phyloP scores from a whole-genome alignment of 2,329 filamentous ascomycete species.

The Capronia americana region DNA sequence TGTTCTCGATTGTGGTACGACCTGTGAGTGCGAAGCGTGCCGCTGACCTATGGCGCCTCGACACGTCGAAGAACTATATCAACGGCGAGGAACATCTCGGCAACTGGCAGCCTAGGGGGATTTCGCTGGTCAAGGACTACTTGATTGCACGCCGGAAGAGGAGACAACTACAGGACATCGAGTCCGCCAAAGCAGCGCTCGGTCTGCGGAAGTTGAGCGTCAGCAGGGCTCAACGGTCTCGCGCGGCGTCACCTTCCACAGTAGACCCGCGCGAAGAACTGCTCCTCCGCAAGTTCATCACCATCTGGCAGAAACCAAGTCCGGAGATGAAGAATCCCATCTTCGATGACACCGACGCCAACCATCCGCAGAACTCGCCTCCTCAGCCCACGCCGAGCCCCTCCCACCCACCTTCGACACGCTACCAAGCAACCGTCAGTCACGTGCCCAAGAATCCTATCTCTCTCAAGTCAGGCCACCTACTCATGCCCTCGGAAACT shows the following conservation, averaged over 20 bases:
- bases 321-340: conserved; percentile 49
- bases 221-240: conserved; percentile 24
- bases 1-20: conserved; percentile 85
- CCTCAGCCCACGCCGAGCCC: conserved; percentile 13
- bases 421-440: conserved; percentile 76
- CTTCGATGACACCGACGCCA: conserved; percentile 49
- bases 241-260: conserved; percentile 28
- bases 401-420: conserved; percentile 59
- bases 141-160: conserved; percentile 76
- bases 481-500: conserved; percentile 82
- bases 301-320: conserved; percentile 43
- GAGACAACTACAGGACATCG: conserved; percentile 77
- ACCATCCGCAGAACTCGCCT: conserved; percentile 47
- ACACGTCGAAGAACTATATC: conserved; percentile 91
- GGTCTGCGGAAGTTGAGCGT: conserved; percentile 48
- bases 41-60: conserved; percentile 94
- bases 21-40: conserved; percentile 89
- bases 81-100: conserved; percentile 89
- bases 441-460: conserved; percentile 79
- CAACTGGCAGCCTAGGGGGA: conserved; percentile 85
- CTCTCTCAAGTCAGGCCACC: conserved; percentile 83
- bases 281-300: conserved; percentile 50
- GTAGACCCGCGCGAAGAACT: conserved; percentile 39
- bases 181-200: conserved; percentile 61
- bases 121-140: conserved; percentile 89